Evolutionary conservation across 805 yeast species (phyloP), one percentile per base, ranked within the genome.

Genomic region (Jamesozyma rosinii): DNA sequence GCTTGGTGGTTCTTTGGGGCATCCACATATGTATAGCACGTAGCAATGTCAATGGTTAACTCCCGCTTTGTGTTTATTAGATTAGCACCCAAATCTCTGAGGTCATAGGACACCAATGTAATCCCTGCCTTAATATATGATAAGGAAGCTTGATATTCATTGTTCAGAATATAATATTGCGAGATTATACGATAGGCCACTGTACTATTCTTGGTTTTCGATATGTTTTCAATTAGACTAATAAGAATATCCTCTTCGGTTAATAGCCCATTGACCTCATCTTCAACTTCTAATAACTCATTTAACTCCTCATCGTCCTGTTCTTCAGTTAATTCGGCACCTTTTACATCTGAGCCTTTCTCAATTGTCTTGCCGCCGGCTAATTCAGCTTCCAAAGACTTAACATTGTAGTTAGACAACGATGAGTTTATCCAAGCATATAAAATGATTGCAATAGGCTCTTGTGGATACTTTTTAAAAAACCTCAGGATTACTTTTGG

Each of bases 1-100:
- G 80, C 70, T 2, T 75, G 69, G 55, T 77, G 86, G 62, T 90
- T 84, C 61, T 87, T 87, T 10, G 97, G 98, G 0, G 97, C 83
- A 59, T 90, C 95, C 55, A 80, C 75, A 56, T 85, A 82, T 0
- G 95, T 84, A 56, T 88, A 85, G 1, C 83, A 72, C 0, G 79
- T 74, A 0, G 92, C 97, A 43, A 85, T 68, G 20, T 76, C 69
- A 31, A 87, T 71, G 8, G 82, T 68, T 19, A 85, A 64, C 41
- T 79, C 83, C 41, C 70, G 71, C 49, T 71, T 76, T 1, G 88
- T 70, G 48, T 77, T 65, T 0, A 59, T 57, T 33, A 85, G 66
- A 9, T 61, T 56, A 6, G 72, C 64, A 0, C 81, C 79, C 3
- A 75, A 64, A 8, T 64, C 59, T 39, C 72, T 59, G 17, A 71